Conservation (phyloP, 352 stramenopile genomes). For the Pythium graminicola region DNA sequence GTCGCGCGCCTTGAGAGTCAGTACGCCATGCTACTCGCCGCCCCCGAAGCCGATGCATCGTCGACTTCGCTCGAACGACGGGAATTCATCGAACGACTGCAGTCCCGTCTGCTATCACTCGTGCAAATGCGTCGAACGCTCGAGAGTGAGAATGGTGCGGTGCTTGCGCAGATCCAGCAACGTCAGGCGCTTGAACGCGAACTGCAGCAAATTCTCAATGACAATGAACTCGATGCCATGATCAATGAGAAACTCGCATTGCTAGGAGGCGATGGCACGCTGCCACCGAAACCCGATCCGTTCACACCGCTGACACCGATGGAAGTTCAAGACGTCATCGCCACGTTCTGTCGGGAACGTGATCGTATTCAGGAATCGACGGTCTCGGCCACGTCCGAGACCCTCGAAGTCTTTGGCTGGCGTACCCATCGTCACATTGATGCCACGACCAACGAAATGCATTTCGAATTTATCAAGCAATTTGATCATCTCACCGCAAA, state of each 20-base stretch:
- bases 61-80: not conserved
- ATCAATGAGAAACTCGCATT: conserved; percentile 31
- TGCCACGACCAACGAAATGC: conserved; percentile 28
- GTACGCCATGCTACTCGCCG: conserved; percentile 17
- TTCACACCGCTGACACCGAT: conserved; percentile 19
- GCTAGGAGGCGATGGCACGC: conserved; percentile 8
- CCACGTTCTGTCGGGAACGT: conserved; percentile 21
- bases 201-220: conserved; percentile 20
- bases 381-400: not conserved
- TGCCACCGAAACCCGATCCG: not conserved
- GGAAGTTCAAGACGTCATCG: conserved; percentile 13
- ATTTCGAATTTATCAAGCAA: conserved; percentile 33
- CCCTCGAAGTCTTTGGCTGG: conserved; percentile 35
- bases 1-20: conserved; percentile 19
- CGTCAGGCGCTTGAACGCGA: conserved; percentile 12
- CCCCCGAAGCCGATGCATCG: not conserved
- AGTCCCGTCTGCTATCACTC: conserved; percentile 23
- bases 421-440: conserved; percentile 30
- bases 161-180: conserved; percentile 11
- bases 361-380: conserved; percentile 13
- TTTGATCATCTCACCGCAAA: conserved; percentile 24
- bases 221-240: conserved; percentile 25
- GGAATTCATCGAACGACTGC: conserved; percentile 10
- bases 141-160: conserved; percentile 24
- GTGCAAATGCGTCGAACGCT: conserved; percentile 26